Conservation (phyloP, 352 stramenopile species). For the Stephanocyclus meneghinianus region DNA sequence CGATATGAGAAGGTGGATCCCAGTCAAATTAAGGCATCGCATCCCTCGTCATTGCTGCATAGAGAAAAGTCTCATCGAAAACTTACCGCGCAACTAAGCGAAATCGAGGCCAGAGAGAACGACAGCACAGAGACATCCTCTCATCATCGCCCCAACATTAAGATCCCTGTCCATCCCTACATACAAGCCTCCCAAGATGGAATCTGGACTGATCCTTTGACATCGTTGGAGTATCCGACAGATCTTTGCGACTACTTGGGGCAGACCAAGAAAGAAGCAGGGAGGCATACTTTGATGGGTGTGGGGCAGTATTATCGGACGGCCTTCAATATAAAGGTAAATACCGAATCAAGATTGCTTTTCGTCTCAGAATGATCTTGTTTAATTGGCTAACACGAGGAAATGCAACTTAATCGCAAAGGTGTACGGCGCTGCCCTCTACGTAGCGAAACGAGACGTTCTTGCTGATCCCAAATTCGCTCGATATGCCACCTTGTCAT, state of each 20-base stretch:
- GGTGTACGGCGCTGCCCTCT: constrained; percentile 76
- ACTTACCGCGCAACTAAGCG: neutral
- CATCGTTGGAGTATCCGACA: constrained; percentile 66
- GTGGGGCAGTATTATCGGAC: constrained; percentile 80
- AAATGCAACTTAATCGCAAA: neutral
- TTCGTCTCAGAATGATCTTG: neutral
- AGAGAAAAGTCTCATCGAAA: neutral
- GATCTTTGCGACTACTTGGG: constrained; percentile 73
- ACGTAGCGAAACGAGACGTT: constrained; percentile 77
- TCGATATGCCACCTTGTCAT: constrained; percentile 56
- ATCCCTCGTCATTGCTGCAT: neutral
- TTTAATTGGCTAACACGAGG: neutral
- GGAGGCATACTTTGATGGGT: constrained; percentile 75
- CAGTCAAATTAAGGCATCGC: neutral
- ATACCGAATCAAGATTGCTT: constrained; percentile 10
- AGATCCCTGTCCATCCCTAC: constrained; percentile 75
- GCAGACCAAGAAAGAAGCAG: constrained; percentile 64
- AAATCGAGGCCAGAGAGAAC: neutral
- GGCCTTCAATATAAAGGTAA: constrained; percentile 75
- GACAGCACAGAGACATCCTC: neutral
- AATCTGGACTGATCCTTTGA: constrained; percentile 69
- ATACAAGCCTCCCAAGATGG: constrained; percentile 68
- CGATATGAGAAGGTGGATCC: neutral
- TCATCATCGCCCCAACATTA: constrained; percentile 22
- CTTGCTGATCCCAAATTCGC: constrained; percentile 65